Evolutionary conservation across 805 yeast genomes (phyloP).

Genomic region (Zygotorulaspora florentina): DNA sequence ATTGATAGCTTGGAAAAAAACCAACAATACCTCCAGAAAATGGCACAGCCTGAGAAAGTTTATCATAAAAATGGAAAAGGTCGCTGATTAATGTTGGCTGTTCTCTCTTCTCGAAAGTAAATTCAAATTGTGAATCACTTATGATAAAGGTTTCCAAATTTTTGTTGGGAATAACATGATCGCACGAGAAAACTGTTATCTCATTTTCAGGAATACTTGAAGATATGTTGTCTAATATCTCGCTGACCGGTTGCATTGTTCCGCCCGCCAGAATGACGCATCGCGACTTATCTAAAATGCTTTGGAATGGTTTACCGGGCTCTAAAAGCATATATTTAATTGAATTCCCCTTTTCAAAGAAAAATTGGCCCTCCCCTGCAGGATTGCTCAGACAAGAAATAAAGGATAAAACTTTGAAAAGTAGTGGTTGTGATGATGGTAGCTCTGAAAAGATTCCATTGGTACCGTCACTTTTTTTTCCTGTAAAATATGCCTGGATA

Average conservation of each 20-base stretch:
- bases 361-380: slow-evolving; percentile 71
- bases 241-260: slow-evolving; percentile 87
- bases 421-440: slow-evolving; percentile 42
- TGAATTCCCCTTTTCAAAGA: slow-evolving; percentile 43
- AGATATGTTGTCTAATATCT: slow-evolving; percentile 60
- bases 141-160: slow-evolving; percentile 63
- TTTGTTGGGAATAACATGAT: slow-evolving; percentile 73
- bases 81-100: slow-evolving; percentile 40
- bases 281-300: slow-evolving; percentile 57
- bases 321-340: slow-evolving; percentile 73
- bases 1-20: slow-evolving; percentile 82
- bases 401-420: slow-evolving; percentile 65
- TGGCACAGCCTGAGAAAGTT: slow-evolving; percentile 44
- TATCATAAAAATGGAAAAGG: slow-evolving; percentile 39
- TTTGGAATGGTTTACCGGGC: slow-evolving; percentile 66
- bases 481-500: slow-evolving; percentile 27
- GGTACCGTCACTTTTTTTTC: background rate
- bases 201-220: slow-evolving; percentile 47
- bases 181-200: slow-evolving; percentile 62
- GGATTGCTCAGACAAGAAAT: slow-evolving; percentile 66
- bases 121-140: slow-evolving; percentile 44
- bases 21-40: slow-evolving; percentile 61
- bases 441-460: background rate
- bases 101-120: slow-evolving; percentile 64
- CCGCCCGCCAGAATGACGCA: slow-evolving; percentile 89